Evolutionary conservation across 2,329 filamentous ascomycete genomes (phyloP).

Genomic region (Dothiorella sarmentorum): DNA sequence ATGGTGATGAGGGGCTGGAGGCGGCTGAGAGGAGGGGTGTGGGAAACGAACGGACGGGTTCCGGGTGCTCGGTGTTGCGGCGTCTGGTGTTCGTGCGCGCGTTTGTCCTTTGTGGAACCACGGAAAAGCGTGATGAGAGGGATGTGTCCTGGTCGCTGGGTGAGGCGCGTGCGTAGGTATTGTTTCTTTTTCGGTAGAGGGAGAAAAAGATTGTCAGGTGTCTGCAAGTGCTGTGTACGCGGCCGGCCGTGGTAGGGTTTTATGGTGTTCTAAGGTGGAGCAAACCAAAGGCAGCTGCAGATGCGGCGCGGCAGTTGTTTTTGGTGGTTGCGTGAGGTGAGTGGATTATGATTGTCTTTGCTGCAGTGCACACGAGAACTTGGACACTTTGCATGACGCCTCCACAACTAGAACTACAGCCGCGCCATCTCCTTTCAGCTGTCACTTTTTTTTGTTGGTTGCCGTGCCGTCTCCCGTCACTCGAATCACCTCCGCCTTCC

Average conservation of each 20-base stretch:
- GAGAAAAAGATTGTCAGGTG: neutral
- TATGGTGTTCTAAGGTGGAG: neutral
- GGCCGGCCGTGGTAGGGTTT: constrained; percentile 1
- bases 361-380: neutral
- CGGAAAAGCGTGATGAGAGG: too few species aligned
- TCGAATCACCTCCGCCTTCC: neutral
- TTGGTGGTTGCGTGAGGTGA: neutral
- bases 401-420: too few species aligned
- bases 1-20: neutral
- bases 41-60: neutral
- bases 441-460: too few species aligned
- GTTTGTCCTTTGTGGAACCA: neutral
- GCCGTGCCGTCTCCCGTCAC: neutral
- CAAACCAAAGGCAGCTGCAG: neutral
- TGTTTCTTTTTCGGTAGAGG: too few species aligned
- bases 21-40: neutral
- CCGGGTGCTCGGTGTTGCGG: neutral
- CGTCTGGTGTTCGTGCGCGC: neutral
- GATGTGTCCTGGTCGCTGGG: neutral
- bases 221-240: neutral
- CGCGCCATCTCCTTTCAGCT: too few species aligned
- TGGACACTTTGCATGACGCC: too few species aligned
- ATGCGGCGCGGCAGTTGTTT: neutral
- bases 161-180: neutral
- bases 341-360: neutral